Percentiles rank a stretch among this genome's conserved stretches.
Evolutionary conservation across 495 filamentous ascomycete genomes (phyloP).

Genomic region (Hypoxylon crocopeplum): DNA sequence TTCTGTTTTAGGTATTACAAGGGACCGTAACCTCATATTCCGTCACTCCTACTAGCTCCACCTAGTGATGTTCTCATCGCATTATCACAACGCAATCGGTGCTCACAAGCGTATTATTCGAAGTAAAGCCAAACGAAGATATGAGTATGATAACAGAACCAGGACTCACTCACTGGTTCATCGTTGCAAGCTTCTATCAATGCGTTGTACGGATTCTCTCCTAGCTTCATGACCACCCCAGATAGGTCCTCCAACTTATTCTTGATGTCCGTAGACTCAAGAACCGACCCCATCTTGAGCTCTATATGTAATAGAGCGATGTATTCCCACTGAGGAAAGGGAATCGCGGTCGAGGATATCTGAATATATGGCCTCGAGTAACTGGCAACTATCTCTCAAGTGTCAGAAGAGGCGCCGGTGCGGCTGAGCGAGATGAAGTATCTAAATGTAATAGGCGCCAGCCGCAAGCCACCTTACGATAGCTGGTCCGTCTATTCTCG

Average conservation of each 20-base stretch:
- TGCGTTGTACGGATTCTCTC: conserved; percentile 77
- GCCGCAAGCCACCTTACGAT: not conserved
- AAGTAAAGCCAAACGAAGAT: not conserved
- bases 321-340: not conserved
- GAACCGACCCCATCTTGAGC: conserved; percentile 41
- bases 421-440: not conserved
- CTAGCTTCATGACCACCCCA: conserved; percentile 52
- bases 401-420: not conserved
- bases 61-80: no score
- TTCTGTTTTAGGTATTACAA: not conserved
- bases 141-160: not conserved
- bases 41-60: not conserved
- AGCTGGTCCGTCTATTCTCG: no score
- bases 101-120: not conserved
- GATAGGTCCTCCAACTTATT: conserved; percentile 66
- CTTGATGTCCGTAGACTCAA: conserved; percentile 51
- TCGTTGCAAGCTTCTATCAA: conserved; percentile 68
- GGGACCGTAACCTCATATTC: not conserved
- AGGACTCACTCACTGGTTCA: conserved; percentile 55
- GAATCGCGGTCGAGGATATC: not conserved
- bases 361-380: not conserved
- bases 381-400: no score
- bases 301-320: not conserved
- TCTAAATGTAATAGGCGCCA: not conserved
- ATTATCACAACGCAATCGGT: no score